Evolutionary conservation across 345 rosid genomes (phyloP), one percentile per base, ranked within the genome.

Genomic region (Lagerstroemia speciosa): DNA sequence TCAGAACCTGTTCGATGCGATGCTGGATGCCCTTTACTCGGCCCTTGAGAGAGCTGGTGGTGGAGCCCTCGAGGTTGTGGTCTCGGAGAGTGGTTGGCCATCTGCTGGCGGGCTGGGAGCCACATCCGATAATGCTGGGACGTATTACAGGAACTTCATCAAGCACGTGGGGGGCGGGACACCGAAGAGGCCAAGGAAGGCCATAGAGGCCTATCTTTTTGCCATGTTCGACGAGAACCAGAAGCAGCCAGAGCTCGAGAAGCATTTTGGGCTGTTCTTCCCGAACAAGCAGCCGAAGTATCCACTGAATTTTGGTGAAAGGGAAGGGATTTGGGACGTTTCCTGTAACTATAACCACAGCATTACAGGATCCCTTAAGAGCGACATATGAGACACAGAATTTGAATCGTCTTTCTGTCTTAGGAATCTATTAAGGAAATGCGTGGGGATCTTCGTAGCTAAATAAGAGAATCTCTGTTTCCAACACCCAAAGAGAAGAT

Each of bases 1-100:
- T 62, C 65, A 55, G 73, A 81, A 81, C 69, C 81, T 81, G 30
- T 78, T 81, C 1, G 82, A 81, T 30, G 84, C 79, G 14, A 66
- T 78, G 81, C 17, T 81, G 65, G 84, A 81, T 2, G 55, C 73
- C 9, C 55, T 78, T 37, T 76, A 81, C 74, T 73, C 78, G 4
- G 78, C 81, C 4, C 50, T 81, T 3, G 81, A 78, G 74, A 71
- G 64, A 36, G 62, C 73, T 0, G 80, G 82, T 0, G 79, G 76
- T 6, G 65, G 71, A 1, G 40, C 74, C 34, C 34, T 78, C 68
- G 55, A 71, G 38, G 76, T 81, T 61, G 81, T 81, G 16, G 79
- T 81, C 6, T 78, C 81, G 0, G 84, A 81, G 74, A 77, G 76
- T 29, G 84, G 81, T 11, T 81, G 84, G 84, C 84, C 84, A 0